Conservation (phyloP, 2,329 filamentous ascomycete species). For the Pseudocercospora ulei region DNA sequence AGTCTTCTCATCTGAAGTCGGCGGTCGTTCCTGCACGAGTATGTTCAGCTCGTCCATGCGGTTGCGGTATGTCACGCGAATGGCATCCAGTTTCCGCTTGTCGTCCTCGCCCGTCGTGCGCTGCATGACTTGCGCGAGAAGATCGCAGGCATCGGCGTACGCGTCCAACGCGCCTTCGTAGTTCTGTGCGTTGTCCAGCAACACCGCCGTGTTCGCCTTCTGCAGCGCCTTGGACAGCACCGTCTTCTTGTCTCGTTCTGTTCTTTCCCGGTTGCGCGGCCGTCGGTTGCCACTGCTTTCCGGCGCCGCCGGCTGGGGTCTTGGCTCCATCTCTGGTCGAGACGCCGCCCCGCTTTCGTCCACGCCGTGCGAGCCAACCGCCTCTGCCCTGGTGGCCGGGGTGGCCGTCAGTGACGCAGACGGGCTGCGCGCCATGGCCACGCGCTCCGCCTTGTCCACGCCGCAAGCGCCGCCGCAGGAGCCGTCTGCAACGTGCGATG, state of each 20-base stretch:
- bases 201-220: constrained; percentile 89
- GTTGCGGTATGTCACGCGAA: constrained; percentile 81
- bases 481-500: constrained; percentile 25
- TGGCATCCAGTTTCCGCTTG: constrained; percentile 79
- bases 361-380: constrained; percentile 14
- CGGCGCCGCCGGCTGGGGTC: constrained; percentile 14
- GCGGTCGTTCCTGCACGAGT: constrained; percentile 47
- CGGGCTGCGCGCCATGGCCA: constrained; percentile 23
- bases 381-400: constrained; percentile 10
- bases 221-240: constrained; percentile 94
- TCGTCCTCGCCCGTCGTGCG: constrained; percentile 80
- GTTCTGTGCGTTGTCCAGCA: constrained; percentile 92
- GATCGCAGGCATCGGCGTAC: constrained; percentile 79
- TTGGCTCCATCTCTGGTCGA: constrained; percentile 16
- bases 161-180: constrained; percentile 83
- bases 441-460: constrained; percentile 23
- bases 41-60: constrained; percentile 79
- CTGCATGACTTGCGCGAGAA: constrained; percentile 78
- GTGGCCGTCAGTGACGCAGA: constrained; percentile 23
- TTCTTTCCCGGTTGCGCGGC: constrained; percentile 36
- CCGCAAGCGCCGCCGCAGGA: constrained; percentile 30
- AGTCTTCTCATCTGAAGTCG: constrained; percentile 53
- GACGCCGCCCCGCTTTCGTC: constrained; percentile 13
- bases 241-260: constrained; percentile 60
- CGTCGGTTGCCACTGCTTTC: constrained; percentile 15